Evolutionary conservation across 2,329 filamentous ascomycete genomes (phyloP).

Genomic region (Leptographium lundbergii): DNA sequence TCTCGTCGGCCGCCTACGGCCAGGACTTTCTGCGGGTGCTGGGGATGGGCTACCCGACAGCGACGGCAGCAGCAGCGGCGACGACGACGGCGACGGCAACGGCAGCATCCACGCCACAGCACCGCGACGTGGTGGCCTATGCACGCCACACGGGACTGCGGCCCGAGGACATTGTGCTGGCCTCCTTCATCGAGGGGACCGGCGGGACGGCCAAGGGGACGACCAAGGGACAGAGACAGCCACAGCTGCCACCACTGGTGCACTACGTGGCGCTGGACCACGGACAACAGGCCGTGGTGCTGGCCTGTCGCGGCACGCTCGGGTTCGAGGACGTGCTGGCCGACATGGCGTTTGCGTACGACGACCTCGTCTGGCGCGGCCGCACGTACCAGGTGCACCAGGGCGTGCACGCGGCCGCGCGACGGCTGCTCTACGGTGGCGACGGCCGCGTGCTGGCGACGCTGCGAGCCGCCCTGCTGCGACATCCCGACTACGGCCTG

Average conservation of each 20-base stretch:
- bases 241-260: constrained; percentile 51
- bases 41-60: constrained; percentile 36
- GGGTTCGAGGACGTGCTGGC: constrained; percentile 64
- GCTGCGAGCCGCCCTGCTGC: constrained; percentile 50
- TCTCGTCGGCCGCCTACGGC: constrained; percentile 54
- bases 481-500: constrained; percentile 56
- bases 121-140: constrained; percentile 50
- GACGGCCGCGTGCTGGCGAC: constrained; percentile 55
- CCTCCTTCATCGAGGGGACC: constrained; percentile 53
- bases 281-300: constrained; percentile 56
- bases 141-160: constrained; percentile 48
- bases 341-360: constrained; percentile 64
- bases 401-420: constrained; percentile 59
- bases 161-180: constrained; percentile 47
- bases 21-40: constrained; percentile 50
- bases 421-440: constrained; percentile 52
- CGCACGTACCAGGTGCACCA: constrained; percentile 59
- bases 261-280: constrained; percentile 64
- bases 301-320: constrained; percentile 60
- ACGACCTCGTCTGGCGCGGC: constrained; percentile 50
- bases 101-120: constrained; percentile 13
- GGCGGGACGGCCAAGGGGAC: constrained; percentile 56
- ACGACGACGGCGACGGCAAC: background rate
- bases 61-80: constrained; percentile 10
- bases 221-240: constrained; percentile 26